Percentiles rank a stretch among this genome's conserved stretches.
Evolutionary conservation across 257 asterid species (phyloP).

Genomic region (Asclepias syriaca): DNA sequence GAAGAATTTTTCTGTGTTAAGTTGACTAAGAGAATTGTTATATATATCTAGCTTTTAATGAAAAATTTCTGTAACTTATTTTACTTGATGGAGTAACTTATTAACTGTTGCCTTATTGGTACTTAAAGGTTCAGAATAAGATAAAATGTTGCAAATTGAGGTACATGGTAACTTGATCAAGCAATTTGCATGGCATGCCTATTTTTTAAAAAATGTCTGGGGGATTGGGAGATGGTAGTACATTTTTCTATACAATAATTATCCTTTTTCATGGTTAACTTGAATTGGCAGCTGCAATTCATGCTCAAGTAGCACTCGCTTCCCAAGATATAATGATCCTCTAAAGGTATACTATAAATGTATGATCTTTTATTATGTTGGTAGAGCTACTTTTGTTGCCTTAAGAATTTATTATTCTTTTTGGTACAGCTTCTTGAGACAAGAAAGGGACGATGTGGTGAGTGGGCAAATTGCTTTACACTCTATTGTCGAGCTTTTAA

Average conservation of each 20-base stretch:
- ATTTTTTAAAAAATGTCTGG: not conserved
- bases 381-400: conserved; percentile 13
- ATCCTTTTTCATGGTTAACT: conserved; percentile 14
- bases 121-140: not conserved
- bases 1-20: not conserved
- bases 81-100: not conserved
- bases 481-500: conserved; percentile 91
- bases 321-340: conserved; percentile 95
- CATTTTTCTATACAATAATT: conserved; percentile 3
- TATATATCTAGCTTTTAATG: not conserved
- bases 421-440: conserved; percentile 82
- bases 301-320: conserved; percentile 70
- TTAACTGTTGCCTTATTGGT: not conserved
- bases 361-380: conserved; percentile 1
- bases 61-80: not conserved
- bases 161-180: not conserved
- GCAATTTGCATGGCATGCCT: not conserved
- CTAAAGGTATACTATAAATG: conserved; percentile 47
- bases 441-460: conserved; percentile 94
- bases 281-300: conserved; percentile 61
- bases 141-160: not conserved
- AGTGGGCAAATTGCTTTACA: conserved; percentile 99
- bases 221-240: not conserved
- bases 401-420: conserved; percentile 17
- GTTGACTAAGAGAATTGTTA: not conserved